phyloP scores from a whole-genome alignment of 441 rosid species.

The Brassica hybrid region DNA sequence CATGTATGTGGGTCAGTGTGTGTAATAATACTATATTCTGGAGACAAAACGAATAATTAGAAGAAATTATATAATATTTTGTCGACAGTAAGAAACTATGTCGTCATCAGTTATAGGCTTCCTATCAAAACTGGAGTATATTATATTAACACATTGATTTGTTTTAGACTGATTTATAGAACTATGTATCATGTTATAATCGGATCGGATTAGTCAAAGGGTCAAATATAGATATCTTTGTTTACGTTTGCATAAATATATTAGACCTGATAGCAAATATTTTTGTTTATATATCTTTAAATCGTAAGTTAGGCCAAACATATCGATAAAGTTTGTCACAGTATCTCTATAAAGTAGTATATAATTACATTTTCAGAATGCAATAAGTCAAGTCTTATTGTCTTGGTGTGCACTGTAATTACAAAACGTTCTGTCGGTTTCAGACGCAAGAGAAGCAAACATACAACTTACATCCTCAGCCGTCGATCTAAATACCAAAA shows the following conservation, averaged over 20 bases:
- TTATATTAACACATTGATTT: no score
- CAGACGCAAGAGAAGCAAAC: conserved; percentile 29
- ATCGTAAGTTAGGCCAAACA: conserved; percentile 13
- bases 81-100: no score
- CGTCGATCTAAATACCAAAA: conserved; percentile 21
- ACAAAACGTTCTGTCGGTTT: conserved; percentile 33
- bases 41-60: background rate
- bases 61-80: no score
- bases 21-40: background rate
- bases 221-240: background rate
- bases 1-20: background rate
- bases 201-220: no score
- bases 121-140: no score
- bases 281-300: background rate
- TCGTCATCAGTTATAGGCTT: no score
- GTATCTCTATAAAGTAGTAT: background rate
- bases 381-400: conserved; percentile 29
- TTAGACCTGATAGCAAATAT: background rate
- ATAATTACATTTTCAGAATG: background rate
- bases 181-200: background rate
- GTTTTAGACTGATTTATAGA: background rate
- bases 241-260: background rate
- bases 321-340: background rate
- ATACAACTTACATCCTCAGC: conserved; percentile 1
- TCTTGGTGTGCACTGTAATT: conserved; percentile 21